Percentiles rank a stretch among this genome's conserved stretches.
phyloP scores from a whole-genome alignment of 768 basidiomycete genomes.

The Asterophora parasitica region DNA sequence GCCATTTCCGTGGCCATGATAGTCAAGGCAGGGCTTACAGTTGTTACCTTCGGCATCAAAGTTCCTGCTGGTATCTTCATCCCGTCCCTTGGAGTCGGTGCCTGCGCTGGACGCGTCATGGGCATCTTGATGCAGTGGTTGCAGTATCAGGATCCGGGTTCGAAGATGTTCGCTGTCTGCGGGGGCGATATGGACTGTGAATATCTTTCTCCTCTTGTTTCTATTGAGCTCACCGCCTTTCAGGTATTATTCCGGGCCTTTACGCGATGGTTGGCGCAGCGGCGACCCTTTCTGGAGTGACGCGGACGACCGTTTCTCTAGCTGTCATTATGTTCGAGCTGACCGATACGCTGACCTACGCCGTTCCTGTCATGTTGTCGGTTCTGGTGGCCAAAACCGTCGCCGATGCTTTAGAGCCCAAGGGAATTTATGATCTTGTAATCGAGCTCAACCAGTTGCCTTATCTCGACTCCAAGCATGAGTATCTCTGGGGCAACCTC shows the following conservation, averaged over 20 bases:
- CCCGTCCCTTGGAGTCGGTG: slow-evolving; percentile 91
- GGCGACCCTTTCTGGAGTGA: slow-evolving; percentile 92
- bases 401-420: slow-evolving; percentile 83
- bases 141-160: slow-evolving; percentile 57
- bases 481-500: slow-evolving; percentile 80
- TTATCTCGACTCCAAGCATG: slow-evolving; percentile 86
- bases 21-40: slow-evolving; percentile 74
- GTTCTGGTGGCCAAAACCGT: slow-evolving; percentile 89
- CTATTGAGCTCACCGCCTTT: not conserved
- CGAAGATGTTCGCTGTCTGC: slow-evolving; percentile 62
- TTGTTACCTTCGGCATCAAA: slow-evolving; percentile 92
- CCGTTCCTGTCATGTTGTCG: slow-evolving; percentile 82
- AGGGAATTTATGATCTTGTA: slow-evolving; percentile 95
- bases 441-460: slow-evolving; percentile 91
- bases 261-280: slow-evolving; percentile 98
- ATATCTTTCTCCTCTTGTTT: not conserved
- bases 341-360: slow-evolving; percentile 89
- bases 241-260: slow-evolving; percentile 76
- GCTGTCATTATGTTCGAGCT: slow-evolving; percentile 97
- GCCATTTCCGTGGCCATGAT: slow-evolving; percentile 74
- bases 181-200: slow-evolving; percentile 57
- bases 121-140: slow-evolving; percentile 79
- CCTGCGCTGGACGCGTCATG: slow-evolving; percentile 84
- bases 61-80: slow-evolving; percentile 95
- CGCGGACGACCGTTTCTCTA: slow-evolving; percentile 89